Base-by-base conservation (phyloP, 768 basidiomycete genomes). In the Termitomyces sp. region DNA sequence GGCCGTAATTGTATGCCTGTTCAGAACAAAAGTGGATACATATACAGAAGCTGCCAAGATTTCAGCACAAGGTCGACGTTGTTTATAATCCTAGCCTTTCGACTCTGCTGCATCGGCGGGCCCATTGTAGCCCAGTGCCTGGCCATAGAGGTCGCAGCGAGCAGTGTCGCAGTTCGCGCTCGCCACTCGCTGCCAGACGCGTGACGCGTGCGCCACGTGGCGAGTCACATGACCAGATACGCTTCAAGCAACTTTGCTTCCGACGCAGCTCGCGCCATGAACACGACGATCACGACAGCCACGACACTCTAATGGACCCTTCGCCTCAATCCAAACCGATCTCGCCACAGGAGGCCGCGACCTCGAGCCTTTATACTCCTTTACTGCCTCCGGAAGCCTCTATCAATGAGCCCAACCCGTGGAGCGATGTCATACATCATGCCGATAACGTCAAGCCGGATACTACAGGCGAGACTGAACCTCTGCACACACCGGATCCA, bases 401-500 rank as follows among this genome's bases (percentile, higher is more conserved):
- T 32, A 70, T 73, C 44, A 55, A 65, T 57, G 73, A 74, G 45
- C 68, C 74, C 38, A 79, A 81, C 67, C 80, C 79, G 60, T 80
- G 80, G 80, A 68, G 69, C 63, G 76, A 76, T 68, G 66, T 58
- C 28, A 35, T 64, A 56, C 56, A 67, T 39, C 56, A 67, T 36
- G 42, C 69, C 22, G 67, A 67, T 44, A 66, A 67, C 35, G 7
- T n/a, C 33, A 57, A 62, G 40, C 22, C 54, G 28, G 68, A 67
- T 7, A 38, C 67, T 12, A 56, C 69, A 13, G 54, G 44, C 18
- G 66, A 66, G 46, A 56, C 67, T 6, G 70, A 70, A 50, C 69
- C 66, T 55, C 55, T 78, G 9, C 66, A 72, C 38, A 74, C 78
- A 1, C 78, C 81, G 46, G 84, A 86, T 69, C 74, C 79, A 24